A percentile compares a stretch with the other conserved stretches of the same genome.
Evolutionary conservation across 371 early-diverging fungal species (phyloP).

Genomic region (Mucor saturninus): DNA sequence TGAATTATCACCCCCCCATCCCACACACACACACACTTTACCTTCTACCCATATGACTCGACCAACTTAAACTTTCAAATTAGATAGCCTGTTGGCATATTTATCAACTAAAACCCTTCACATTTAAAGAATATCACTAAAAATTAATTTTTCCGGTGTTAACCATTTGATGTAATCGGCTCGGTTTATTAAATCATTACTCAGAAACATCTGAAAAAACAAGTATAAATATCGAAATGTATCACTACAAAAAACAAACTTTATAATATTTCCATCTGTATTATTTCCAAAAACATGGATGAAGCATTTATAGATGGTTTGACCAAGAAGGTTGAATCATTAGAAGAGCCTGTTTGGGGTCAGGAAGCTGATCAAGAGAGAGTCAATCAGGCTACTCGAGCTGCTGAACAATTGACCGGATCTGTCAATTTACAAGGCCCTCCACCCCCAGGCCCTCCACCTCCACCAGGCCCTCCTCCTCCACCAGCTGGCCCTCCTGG

Average conservation of each 20-base stretch:
- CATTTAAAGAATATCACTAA: background rate
- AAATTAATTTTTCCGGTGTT: too few relatives aligned
- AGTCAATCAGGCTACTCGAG: conserved; percentile 7
- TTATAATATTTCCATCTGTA: too few relatives aligned
- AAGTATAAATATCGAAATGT: too few relatives aligned
- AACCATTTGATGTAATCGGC: too few relatives aligned
- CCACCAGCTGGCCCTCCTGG: background rate
- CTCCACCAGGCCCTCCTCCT: background rate
- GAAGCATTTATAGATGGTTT: background rate
- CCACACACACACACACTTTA: too few relatives aligned
- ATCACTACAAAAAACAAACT: too few relatives aligned
- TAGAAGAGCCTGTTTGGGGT: conserved; percentile 24
- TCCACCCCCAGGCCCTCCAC: background rate
- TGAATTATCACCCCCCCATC: too few relatives aligned
- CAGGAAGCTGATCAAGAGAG: conserved; percentile 16
- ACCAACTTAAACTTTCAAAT: too few relatives aligned
- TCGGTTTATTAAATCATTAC: too few relatives aligned
- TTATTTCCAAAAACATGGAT: background rate
- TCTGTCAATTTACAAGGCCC: background rate
- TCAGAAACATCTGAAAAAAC: too few relatives aligned
- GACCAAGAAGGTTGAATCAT: conserved; percentile 3
- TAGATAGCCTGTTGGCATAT: background rate
- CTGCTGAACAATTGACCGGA: background rate
- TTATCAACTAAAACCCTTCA: background rate
- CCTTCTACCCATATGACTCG: too few relatives aligned